phyloP scores from a whole-genome alignment of 495 filamentous ascomycete species.

The Cercophora samala region DNA sequence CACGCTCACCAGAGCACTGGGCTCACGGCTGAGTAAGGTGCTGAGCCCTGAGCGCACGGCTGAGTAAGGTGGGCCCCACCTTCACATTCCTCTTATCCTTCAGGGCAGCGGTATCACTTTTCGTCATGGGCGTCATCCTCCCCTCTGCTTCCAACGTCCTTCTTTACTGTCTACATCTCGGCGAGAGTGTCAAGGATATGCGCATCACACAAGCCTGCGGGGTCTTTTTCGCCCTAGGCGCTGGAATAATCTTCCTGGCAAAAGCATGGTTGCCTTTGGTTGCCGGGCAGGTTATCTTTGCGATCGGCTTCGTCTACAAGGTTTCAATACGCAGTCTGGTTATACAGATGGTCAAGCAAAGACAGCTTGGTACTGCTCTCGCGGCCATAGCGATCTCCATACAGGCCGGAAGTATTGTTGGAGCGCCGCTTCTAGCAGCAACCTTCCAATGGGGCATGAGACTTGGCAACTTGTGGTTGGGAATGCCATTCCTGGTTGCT shows the following conservation, averaged over 20 bases:
- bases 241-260: conserved; percentile 25
- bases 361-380: conserved; percentile 26
- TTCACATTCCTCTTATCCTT: conserved; percentile 53
- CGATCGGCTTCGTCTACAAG: conserved; percentile 18
- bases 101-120: conserved; percentile 46
- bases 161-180: conserved; percentile 30
- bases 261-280: conserved; percentile 19
- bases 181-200: conserved; percentile 45
- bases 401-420: neutral
- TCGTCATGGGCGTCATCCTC: too few relatives aligned
- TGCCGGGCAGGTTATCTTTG: conserved; percentile 17
- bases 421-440: neutral
- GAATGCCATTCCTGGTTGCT: neutral
- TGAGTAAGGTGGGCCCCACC: too few relatives aligned
- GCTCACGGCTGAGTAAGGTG: too few relatives aligned
- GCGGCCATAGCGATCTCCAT: neutral
- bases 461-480: neutral
- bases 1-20: too few relatives aligned
- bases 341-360: conserved; percentile 46
- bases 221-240: conserved; percentile 45
- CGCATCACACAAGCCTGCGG: conserved; percentile 46
- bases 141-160: conserved; percentile 40
- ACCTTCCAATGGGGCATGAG: neutral
- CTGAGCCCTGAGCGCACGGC: too few relatives aligned
- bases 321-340: conserved; percentile 43